Evolutionary conservation across 306 rosid species (phyloP).

Genomic region (Acmispon strigosus): DNA sequence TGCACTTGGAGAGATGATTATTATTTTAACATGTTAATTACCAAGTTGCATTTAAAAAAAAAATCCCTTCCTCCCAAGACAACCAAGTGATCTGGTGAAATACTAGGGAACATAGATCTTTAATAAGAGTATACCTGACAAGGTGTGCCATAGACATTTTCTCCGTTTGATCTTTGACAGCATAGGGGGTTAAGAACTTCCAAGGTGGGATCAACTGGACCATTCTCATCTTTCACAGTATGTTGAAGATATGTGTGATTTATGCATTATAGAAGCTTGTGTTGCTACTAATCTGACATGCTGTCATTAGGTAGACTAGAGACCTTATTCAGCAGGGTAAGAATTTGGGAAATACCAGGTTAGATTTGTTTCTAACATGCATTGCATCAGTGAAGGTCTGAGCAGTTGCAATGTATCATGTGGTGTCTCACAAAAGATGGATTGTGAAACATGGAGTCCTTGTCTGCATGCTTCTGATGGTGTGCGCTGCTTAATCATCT

Average conservation of each 20-base stretch:
- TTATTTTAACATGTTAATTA: not conserved
- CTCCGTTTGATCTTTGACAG: no score
- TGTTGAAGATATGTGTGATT: not conserved
- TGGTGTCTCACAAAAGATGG: not conserved
- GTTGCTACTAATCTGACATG: constrained; percentile 1
- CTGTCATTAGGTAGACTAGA: not conserved
- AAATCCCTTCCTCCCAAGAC: not conserved
- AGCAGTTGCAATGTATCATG: not conserved
- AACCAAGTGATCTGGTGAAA: not conserved
- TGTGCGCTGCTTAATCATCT: not conserved
- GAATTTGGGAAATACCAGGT: not conserved
- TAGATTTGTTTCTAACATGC: not conserved
- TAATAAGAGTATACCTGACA: no score
- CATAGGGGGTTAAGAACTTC: no score
- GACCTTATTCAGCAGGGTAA: not conserved
- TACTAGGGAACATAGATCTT: not conserved
- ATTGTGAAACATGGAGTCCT: not conserved
- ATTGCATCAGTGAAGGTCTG: not conserved
- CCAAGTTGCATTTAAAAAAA: not conserved
- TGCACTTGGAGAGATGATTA: not conserved
- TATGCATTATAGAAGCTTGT: not conserved
- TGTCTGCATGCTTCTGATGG: not conserved
- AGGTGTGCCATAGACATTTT: no score
- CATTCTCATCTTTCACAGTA: not conserved
- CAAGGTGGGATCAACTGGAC: no score